Base-by-base conservation (phyloP, 2,329 filamentous ascomycete species). In the Phialophora chinensis region DNA sequence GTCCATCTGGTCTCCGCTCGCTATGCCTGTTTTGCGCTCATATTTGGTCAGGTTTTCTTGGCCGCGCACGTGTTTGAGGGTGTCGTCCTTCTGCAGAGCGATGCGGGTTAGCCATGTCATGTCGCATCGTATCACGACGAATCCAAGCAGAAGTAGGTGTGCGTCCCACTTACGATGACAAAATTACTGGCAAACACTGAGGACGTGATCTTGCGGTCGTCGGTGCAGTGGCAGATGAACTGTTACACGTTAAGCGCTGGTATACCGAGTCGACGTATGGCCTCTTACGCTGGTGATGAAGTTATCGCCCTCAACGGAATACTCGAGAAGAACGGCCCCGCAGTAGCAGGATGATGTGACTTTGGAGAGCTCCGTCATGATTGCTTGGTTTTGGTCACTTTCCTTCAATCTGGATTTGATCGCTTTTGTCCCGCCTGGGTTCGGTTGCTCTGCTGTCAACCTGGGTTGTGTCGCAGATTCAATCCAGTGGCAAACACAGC, bases 151-250 rank as follows among this genome's bases (percentile, higher is more conserved):
- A 17, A 42, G 38, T 44, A n/a, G 17, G 38, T 44, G 6, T 17
- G 17, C 17, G 14, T 35, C 17, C 38, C 2, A 47, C 57, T 60
- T 27, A 60, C 57, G 27, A 55, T 54, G 60, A 54, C 49, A n/a
- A 62, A 55, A 27, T 62, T 55, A 31, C 47, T 42, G 7, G 49
- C 60, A 27, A 38, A 38, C 7, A 62, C 49, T 17, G 49, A 55
- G 10, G 47, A 53, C 25, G 47, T 53, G 59, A 62, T 53, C n/a
- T 62, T 54, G 59, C 49, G 49, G 49, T 53, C 44, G 31, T 62
- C 49, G 20, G 29, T 42, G 47, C 59, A 62, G 33, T 62, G 44
- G 31, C 59, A 61, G 29, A 61, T 27, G 59, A 61, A 61, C 23
- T 54, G 52, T 25, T 11, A 50, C 47, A 4, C 10, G 14, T 54